Evolutionary conservation across 805 yeast genomes (phyloP).

Genomic region (Ogataea neopini): DNA sequence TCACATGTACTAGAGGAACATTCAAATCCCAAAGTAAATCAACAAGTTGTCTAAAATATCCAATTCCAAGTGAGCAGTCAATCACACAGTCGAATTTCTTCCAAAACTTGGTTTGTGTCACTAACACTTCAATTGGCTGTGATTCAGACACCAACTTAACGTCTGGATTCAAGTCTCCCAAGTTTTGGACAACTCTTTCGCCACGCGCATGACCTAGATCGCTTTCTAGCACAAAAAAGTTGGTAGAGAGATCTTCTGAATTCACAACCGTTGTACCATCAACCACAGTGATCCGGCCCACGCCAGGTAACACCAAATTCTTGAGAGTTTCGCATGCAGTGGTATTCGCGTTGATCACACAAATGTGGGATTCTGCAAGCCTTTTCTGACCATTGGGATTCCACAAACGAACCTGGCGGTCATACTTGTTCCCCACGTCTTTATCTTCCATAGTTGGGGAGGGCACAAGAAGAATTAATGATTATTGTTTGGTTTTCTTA

Average conservation of each 20-base stretch:
- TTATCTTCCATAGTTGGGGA: slow-evolving; percentile 29
- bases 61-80: slow-evolving; percentile 25
- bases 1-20: slow-evolving; percentile 56
- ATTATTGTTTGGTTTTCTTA: neutral
- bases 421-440: slow-evolving; percentile 58
- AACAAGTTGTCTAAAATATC: slow-evolving; percentile 27
- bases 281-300: slow-evolving; percentile 61
- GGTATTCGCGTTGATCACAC: slow-evolving; percentile 58
- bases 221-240: slow-evolving; percentile 57
- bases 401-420: slow-evolving; percentile 90
- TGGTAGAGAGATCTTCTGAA: slow-evolving; percentile 48
- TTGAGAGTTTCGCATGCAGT: slow-evolving; percentile 71
- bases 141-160: slow-evolving; percentile 40
- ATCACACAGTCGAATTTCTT: slow-evolving; percentile 50
- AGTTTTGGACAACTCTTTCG: slow-evolving; percentile 37
- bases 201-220: slow-evolving; percentile 47
- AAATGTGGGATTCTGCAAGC: slow-evolving; percentile 57
- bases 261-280: slow-evolving; percentile 43
- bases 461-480: no score
- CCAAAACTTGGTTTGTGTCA: slow-evolving; percentile 41
- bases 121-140: slow-evolving; percentile 8
- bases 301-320: slow-evolving; percentile 73
- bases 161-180: slow-evolving; percentile 64
- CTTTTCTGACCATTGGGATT: slow-evolving; percentile 69
- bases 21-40: slow-evolving; percentile 41